Percentiles rank a stretch among this genome's conserved stretches.
These are phyloP conservation scores for Microsporum canis DNA, from an alignment of 2,329 filamentous ascomycete species.

Conservation along the genomic window DNA sequence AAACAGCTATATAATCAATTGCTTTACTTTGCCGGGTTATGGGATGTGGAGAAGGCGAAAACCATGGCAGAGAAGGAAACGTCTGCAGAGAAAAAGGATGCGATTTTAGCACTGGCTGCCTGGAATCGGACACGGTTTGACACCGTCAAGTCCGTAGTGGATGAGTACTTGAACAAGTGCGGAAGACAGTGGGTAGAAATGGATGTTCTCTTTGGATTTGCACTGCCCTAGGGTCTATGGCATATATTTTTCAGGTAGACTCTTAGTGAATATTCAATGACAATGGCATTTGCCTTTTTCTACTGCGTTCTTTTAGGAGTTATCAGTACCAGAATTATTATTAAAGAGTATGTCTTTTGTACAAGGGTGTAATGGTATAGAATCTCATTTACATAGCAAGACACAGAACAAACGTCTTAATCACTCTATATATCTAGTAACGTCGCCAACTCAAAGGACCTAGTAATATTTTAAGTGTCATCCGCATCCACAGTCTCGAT, in stretches of 20 bases:
- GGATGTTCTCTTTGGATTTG: conserved; percentile 68
- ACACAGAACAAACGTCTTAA: no score
- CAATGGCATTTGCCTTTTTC: no score
- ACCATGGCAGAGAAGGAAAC: conserved; percentile 40
- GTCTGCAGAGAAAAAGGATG: conserved; percentile 48
- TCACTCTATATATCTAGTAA: no score
- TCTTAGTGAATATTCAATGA: not conserved
- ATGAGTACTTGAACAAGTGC: conserved; percentile 77
- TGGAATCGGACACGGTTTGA: conserved; percentile 71
- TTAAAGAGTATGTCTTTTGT: no score
- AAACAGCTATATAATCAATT: conserved; percentile 92
- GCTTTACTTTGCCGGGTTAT: conserved; percentile 72
- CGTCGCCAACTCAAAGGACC: no score
- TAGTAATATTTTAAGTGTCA: no score
- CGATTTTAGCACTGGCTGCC: conserved; percentile 60
- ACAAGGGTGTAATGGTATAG: no score
- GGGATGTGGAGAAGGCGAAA: conserved; percentile 77
- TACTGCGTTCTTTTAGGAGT: not conserved
- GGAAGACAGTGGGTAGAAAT: conserved; percentile 88
- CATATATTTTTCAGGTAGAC: not conserved
- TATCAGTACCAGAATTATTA: not conserved
- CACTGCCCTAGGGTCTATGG: conserved; percentile 21
- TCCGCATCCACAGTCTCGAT: no score
- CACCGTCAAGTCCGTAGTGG: conserved; percentile 64
- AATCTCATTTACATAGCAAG: no score